A percentile compares a stretch with the other conserved stretches of the same genome.
These are phyloP conservation scores for Ascochyta koolunga DNA, from an alignment of 2,329 filamentous ascomycete species.

Conservation along the genomic window DNA sequence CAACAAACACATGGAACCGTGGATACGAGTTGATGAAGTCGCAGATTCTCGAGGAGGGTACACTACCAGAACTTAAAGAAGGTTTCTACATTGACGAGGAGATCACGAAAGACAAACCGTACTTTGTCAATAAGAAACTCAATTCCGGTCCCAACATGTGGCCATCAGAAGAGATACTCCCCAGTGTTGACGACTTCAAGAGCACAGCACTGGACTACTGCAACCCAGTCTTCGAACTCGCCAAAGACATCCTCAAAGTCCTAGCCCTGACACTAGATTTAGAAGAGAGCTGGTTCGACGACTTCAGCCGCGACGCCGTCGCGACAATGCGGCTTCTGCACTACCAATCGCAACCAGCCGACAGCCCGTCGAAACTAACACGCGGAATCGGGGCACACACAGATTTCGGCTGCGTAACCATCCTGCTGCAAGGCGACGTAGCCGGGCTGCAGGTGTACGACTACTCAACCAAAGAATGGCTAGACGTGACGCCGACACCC, in stretches of 20 bases:
- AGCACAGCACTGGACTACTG: slow-evolving; percentile 50
- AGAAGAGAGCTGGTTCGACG: slow-evolving; percentile 46
- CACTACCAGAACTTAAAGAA: slow-evolving; percentile 53
- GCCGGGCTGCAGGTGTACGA: slow-evolving; percentile 81
- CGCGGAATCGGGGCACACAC: slow-evolving; percentile 53
- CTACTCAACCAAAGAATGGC: slow-evolving; percentile 70
- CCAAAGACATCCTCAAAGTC: slow-evolving; percentile 50
- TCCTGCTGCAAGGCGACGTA: slow-evolving; percentile 51
- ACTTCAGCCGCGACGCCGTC: slow-evolving; percentile 45
- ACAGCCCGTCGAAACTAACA: slow-evolving; percentile 34
- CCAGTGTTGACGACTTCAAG: slow-evolving; percentile 41
- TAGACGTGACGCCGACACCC: slow-evolving; percentile 76
- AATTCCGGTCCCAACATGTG: slow-evolving; percentile 47
- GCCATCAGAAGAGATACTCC: slow-evolving; percentile 32
- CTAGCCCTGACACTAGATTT: slow-evolving; percentile 51
- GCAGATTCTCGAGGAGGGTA: slow-evolving; percentile 52
- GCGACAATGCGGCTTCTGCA: slow-evolving; percentile 53
- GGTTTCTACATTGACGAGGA: slow-evolving; percentile 52
- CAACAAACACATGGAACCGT: slow-evolving; percentile 49
- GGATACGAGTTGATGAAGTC: slow-evolving; percentile 53
- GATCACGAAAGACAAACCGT: slow-evolving; percentile 47
- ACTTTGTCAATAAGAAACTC: slow-evolving; percentile 46
- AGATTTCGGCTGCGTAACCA: slow-evolving; percentile 52
- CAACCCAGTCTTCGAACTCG: slow-evolving; percentile 45
- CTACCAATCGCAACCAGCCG: slow-evolving; percentile 49